Evolutionary conservation across 1,139 yeast genomes (phyloP), one percentile per base, ranked within the genome.

Genomic region (Pneumocystis oryctolagi): DNA sequence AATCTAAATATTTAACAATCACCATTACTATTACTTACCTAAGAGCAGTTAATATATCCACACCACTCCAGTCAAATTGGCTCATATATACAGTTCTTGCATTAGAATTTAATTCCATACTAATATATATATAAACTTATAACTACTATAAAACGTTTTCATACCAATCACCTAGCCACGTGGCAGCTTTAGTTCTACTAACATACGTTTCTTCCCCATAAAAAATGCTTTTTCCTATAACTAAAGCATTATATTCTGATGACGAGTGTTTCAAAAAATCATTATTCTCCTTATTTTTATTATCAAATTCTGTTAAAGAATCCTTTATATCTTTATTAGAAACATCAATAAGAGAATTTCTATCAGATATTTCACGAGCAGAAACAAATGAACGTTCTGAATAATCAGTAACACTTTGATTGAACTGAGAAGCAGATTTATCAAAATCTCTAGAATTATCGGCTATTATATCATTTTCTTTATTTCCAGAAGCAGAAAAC

Each of bases 11-110:
- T 4, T 3, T 4, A 30, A 57, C 9, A 55, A 39, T 39, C 8
- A 47, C 8, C 3, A 25, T 25, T 25, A 37, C 5, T 25, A 47
- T 47, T 30, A 30, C 18, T 35, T 57, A 57, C 59, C 92, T 75
- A 20, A 89, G 77, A 1, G 89, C 77, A 3, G 74, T 75, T 65
- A 87, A 64, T 20, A 75, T 68, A 34, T 70, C 66, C 39, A 66
- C 63, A 55, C 70, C 70, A 5, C 68, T 64, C 71, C 73, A 75
- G 61, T 74, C 71, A 62, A 73, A 75, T 9, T 71, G 66, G 6
- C 62, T 60, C 71, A 75, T 68, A 64, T 69, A 74, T 14, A 67
- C 69, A 8, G 61, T 63, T 35, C 74, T 66, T 1, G 73, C 68
- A 25, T 63, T 64, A 1, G 62, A 64, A 16, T 71, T 63, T 40